Percentiles rank a stretch among this genome's conserved stretches.
These are phyloP conservation scores for Podospora pseudopauciseta DNA, from an alignment of 495 filamentous ascomycete species.

Conservation along the genomic window DNA sequence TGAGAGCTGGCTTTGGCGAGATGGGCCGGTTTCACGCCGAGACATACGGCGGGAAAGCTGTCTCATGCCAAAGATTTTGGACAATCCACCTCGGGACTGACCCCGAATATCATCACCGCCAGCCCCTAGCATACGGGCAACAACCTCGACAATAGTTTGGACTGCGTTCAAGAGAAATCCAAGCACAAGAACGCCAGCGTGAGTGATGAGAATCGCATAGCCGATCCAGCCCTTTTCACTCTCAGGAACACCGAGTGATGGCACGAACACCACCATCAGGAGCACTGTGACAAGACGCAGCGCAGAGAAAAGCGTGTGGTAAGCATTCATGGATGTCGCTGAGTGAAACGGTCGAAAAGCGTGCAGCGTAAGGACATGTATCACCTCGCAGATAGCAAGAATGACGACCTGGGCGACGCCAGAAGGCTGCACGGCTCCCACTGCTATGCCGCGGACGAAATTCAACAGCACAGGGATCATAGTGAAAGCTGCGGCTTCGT, in stretches of 20 bases:
- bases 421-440: slow-evolving; percentile 88
- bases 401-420: slow-evolving; percentile 90
- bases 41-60: slow-evolving; percentile 77
- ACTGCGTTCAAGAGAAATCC: slow-evolving; percentile 91
- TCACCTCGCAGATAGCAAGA: slow-evolving; percentile 89
- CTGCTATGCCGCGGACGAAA: slow-evolving; percentile 78
- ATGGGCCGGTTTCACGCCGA: slow-evolving; percentile 51
- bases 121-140: slow-evolving; percentile 73
- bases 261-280: slow-evolving; percentile 82
- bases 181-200: slow-evolving; percentile 82
- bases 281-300: slow-evolving; percentile 75
- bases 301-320: slow-evolving; percentile 79
- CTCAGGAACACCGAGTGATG: slow-evolving; percentile 71
- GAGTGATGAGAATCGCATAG: slow-evolving; percentile 83
- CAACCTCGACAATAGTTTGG: slow-evolving; percentile 84
- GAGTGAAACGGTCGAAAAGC: slow-evolving; percentile 87
- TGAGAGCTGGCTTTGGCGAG: slow-evolving; percentile 73
- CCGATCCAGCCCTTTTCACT: slow-evolving; percentile 89
- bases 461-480: slow-evolving; percentile 79
- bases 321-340: slow-evolving; percentile 96
- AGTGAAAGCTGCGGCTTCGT: slow-evolving; percentile 79
- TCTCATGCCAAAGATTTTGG: slow-evolving; percentile 87
- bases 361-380: slow-evolving; percentile 80
- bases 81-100: slow-evolving; percentile 79
- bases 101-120: slow-evolving; percentile 68